These are phyloP conservation scores for Gleditsia sinensis DNA, from an alignment of 306 rosid species.

Conservation along the genomic window DNA sequence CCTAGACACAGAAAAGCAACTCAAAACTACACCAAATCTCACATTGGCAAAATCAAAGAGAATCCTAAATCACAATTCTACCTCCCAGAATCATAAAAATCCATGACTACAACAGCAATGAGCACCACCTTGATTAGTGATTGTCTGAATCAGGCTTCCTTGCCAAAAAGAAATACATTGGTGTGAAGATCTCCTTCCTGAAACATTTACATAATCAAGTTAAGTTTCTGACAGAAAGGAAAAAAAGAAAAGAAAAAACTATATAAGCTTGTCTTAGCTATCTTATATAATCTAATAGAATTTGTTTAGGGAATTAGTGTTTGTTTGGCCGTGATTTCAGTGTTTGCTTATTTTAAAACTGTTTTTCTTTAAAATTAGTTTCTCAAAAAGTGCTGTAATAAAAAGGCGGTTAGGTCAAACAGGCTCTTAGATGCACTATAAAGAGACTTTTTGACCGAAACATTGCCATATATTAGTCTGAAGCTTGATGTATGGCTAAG, in stretches of 20 bases:
- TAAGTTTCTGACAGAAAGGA: neutral
- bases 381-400: too few relatives aligned
- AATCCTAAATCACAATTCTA: neutral
- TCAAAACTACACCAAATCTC: neutral
- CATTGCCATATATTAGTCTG: neutral
- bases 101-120: neutral
- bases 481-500: neutral
- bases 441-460: neutral
- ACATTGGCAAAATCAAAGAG: constrained; percentile 2
- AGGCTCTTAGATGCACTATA: too few relatives aligned
- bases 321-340: neutral
- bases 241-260: too few relatives aligned
- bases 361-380: neutral
- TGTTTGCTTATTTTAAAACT: neutral
- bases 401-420: too few relatives aligned
- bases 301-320: neutral
- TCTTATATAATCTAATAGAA: neutral
- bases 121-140: constrained; percentile 28
- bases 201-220: constrained; percentile 2
- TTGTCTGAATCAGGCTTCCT: constrained; percentile 57
- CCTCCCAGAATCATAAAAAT: neutral
- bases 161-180: constrained; percentile 85
- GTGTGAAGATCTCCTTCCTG: constrained; percentile 87
- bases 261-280: neutral
- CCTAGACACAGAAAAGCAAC: constrained; percentile 17